Evolutionary conservation across 1,284 basidiomycete genomes (phyloP).

Genomic region (Rhizoctonia solani): DNA sequence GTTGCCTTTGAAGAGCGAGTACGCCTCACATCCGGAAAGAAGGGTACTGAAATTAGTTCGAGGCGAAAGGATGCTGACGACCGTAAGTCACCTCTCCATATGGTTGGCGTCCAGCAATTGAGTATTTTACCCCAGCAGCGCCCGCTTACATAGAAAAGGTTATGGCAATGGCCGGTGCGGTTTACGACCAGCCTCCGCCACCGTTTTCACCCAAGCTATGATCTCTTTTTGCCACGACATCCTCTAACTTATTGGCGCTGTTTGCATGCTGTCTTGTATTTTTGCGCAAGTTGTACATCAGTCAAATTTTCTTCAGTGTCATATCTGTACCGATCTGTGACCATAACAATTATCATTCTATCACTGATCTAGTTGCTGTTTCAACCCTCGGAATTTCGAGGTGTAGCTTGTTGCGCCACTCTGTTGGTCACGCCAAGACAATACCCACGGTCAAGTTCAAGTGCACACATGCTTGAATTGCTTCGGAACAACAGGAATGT

Average conservation of each 20-base stretch:
- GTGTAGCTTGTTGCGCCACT: no score
- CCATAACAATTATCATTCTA: background rate
- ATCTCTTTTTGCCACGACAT: no score
- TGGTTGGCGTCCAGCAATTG: background rate
- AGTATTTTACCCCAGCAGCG: constrained; percentile 5
- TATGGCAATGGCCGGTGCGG: background rate
- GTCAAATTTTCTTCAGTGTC: background rate
- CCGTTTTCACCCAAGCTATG: background rate
- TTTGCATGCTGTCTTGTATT: no score
- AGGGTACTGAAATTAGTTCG: background rate
- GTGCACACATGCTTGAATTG: constrained; percentile 17
- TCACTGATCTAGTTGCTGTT: background rate
- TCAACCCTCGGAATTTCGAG: no score
- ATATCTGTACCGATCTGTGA: background rate
- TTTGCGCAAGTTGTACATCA: no score
- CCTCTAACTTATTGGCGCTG: no score
- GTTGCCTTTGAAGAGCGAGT: constrained; percentile 26
- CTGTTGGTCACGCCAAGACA: constrained; percentile 6
- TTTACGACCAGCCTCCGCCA: constrained; percentile 13
- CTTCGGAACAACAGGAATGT: constrained; percentile 14
- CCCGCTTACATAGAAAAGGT: constrained; percentile 19
- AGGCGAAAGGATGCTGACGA: background rate
- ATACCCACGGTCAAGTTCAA: background rate
- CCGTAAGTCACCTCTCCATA: background rate
- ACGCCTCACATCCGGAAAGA: constrained; percentile 30